Evolutionary conservation across 2,329 filamentous ascomycete species (phyloP).

Genomic region (Curvularia sp.): DNA sequence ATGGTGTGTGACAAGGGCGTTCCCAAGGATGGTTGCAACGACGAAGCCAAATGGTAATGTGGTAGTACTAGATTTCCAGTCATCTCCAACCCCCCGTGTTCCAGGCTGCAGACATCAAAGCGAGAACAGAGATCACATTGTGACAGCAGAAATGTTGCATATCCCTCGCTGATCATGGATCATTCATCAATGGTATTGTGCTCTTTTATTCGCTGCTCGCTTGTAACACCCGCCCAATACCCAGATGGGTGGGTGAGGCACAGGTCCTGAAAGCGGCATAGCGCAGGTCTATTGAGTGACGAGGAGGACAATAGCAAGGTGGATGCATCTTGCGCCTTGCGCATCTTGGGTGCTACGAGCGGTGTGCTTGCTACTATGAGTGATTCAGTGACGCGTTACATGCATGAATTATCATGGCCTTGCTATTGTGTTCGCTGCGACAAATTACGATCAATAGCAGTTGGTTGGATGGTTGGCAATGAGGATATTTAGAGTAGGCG

Average conservation of each 20-base stretch:
- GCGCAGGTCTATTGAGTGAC: slow-evolving; percentile 4
- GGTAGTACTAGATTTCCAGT: not conserved
- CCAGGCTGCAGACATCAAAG: not conserved
- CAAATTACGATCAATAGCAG: slow-evolving; percentile 28
- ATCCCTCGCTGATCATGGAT: not conserved
- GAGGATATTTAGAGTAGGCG: slow-evolving; percentile 16
- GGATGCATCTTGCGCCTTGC: not conserved
- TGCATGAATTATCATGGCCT: slow-evolving; percentile 14
- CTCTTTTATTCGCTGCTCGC: not conserved
- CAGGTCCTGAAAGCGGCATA: slow-evolving; percentile 1
- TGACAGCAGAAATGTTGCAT: not conserved
- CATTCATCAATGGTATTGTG: not conserved
- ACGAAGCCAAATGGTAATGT: not conserved
- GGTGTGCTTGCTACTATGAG: not conserved
- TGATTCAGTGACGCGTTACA: not conserved
- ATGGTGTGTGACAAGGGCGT: not conserved
- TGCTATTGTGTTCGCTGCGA: slow-evolving; percentile 37
- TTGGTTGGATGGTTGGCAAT: slow-evolving; percentile 9
- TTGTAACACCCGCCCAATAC: not conserved
- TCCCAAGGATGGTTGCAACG: not conserved
- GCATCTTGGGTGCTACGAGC: not conserved
- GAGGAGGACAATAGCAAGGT: slow-evolving; percentile 5
- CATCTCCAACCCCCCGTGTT: not conserved
- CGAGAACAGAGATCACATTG: not conserved
- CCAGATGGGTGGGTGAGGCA: not conserved